Percentiles rank a stretch among this genome's conserved stretches.
Evolutionary conservation across 768 basidiomycete genomes (phyloP).

Genomic region (Dacryopinax primogenitus): DNA sequence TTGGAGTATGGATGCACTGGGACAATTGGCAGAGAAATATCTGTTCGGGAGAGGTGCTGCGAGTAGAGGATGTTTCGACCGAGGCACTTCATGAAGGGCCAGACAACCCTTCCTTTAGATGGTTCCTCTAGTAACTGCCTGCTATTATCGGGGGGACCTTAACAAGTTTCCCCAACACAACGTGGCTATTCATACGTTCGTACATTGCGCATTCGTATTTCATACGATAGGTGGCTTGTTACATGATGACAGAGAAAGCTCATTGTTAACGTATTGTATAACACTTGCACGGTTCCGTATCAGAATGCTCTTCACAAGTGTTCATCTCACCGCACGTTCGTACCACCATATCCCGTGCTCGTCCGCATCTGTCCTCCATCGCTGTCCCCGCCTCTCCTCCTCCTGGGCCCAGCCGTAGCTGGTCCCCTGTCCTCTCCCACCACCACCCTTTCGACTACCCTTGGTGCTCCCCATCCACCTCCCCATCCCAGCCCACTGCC

Average conservation of each 20-base stretch:
- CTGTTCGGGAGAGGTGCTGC: constrained; percentile 15
- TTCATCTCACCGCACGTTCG: constrained; percentile 54
- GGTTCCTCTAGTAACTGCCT: constrained; percentile 14
- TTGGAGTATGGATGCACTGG: constrained; percentile 38
- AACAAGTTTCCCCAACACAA: background rate
- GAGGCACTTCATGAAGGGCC: constrained; percentile 35
- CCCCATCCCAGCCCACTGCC: constrained; percentile 31
- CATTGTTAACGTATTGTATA: too few species aligned
- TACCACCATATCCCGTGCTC: constrained; percentile 71
- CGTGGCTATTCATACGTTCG: background rate
- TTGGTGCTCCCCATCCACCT: constrained; percentile 11
- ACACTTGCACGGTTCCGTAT: background rate
- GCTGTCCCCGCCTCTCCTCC: constrained; percentile 35
- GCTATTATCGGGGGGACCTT: background rate
- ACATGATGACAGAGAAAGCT: too few species aligned
- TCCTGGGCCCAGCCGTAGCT: constrained; percentile 11
- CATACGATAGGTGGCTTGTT: background rate
- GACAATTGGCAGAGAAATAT: constrained; percentile 37
- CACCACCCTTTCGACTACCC: constrained; percentile 23
- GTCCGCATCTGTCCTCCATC: constrained; percentile 60
- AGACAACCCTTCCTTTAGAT: constrained; percentile 34
- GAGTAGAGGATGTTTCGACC: constrained; percentile 36
- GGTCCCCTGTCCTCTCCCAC: constrained; percentile 22
- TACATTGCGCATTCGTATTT: background rate
- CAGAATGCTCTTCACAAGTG: too few species aligned